Evolutionary conservation across 805 yeast genomes (phyloP).

Genomic region (Hanseniaspora meyeri): DNA sequence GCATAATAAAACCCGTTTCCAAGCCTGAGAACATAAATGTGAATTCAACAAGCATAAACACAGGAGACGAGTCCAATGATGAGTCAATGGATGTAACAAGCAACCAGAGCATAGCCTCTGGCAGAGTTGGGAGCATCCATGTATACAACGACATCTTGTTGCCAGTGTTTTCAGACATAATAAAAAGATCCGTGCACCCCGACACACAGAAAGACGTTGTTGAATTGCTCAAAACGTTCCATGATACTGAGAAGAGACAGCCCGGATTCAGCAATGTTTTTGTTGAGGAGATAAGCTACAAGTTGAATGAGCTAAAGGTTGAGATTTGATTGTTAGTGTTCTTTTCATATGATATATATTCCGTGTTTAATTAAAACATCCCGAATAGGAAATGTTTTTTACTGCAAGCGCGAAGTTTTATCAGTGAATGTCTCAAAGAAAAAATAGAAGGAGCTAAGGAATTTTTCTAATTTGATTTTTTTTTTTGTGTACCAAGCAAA

Average conservation of each 20-base stretch:
- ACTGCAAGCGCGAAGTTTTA: not conserved
- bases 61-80: slow-evolving; percentile 15
- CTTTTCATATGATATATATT: not conserved
- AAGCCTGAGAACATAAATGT: not conserved
- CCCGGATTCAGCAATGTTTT: slow-evolving; percentile 60
- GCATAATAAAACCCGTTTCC: slow-evolving; percentile 5
- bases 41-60: not conserved
- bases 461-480: too few relatives aligned
- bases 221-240: slow-evolving; percentile 32
- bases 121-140: slow-evolving; percentile 20
- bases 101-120: slow-evolving; percentile 7
- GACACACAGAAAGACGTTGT: slow-evolving; percentile 38
- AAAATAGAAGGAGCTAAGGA: too few relatives aligned
- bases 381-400: not conserved
- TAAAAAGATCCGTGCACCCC: slow-evolving; percentile 38
- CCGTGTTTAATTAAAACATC: not conserved
- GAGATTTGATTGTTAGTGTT: not conserved
- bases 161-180: slow-evolving; percentile 8
- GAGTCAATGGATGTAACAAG: slow-evolving; percentile 15
- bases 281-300: slow-evolving; percentile 41
- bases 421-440: too few relatives aligned
- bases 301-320: slow-evolving; percentile 2
- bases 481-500: too few relatives aligned
- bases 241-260: slow-evolving; percentile 36
- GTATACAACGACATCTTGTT: slow-evolving; percentile 32